phyloP scores from a whole-genome alignment of 768 basidiomycete genomes.

The Mycena rebaudengoi region DNA sequence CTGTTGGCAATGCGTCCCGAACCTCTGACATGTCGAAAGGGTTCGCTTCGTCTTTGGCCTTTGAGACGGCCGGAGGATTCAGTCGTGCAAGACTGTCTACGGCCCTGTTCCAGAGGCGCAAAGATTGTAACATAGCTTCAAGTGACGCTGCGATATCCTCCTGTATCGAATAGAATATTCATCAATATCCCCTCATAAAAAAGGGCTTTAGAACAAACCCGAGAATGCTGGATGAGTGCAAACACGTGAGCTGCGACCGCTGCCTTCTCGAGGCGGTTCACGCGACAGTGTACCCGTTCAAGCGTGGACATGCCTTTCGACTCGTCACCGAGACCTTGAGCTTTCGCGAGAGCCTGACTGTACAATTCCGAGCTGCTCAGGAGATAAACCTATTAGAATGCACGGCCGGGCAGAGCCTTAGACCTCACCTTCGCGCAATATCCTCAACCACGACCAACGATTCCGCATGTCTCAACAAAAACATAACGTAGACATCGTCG shows the following conservation, averaged over 20 bases:
- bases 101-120: constrained; percentile 85
- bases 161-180: constrained; percentile 43
- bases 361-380: constrained; percentile 58
- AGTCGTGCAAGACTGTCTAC: constrained; percentile 72
- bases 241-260: constrained; percentile 78
- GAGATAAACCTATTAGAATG: not conserved
- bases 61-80: constrained; percentile 45
- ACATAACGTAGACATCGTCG: constrained; percentile 59
- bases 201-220: constrained; percentile 49
- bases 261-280: constrained; percentile 68
- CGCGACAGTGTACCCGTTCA: constrained; percentile 67
- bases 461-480: constrained; percentile 74
- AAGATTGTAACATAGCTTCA: constrained; percentile 68
- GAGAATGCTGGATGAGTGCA: constrained; percentile 71
- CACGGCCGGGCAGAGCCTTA: not conserved
- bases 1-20: constrained; percentile 51
- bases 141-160: constrained; percentile 68
- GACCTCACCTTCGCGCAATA: constrained; percentile 60
- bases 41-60: constrained; percentile 52
- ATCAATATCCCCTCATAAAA: constrained; percentile 1
- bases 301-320: constrained; percentile 60
- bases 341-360: constrained; percentile 63
- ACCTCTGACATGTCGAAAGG: constrained; percentile 64
- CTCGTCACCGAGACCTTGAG: constrained; percentile 47
- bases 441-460: constrained; percentile 69